A percentile compares a stretch with the other conserved stretches of the same genome.
Conservation (phyloP, 345 rosid species). For the Physaria fendleri region DNA sequence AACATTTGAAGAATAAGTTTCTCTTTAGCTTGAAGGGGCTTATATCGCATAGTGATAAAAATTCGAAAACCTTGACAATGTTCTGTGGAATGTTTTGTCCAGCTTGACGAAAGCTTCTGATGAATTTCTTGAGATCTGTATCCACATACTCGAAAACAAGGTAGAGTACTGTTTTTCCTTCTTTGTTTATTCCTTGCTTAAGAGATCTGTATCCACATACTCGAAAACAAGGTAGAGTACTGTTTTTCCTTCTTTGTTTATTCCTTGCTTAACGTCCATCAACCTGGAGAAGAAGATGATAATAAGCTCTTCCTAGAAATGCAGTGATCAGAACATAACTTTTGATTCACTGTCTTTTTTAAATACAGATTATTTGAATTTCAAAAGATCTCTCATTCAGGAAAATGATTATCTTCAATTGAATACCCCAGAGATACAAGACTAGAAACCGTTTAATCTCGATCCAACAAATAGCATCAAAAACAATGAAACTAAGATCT, state of each 20-base stretch:
- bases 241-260: constrained; percentile 81
- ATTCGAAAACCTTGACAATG: constrained; percentile 51
- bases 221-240: constrained; percentile 88
- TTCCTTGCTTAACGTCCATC: constrained; percentile 91
- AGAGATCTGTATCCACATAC: constrained; percentile 89
- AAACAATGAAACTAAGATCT: neutral
- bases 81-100: constrained; percentile 57
- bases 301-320: neutral
- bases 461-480: neutral
- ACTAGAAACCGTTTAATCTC: neutral
- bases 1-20: neutral
- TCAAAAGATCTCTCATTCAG: neutral
- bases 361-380: no score
- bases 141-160: constrained; percentile 90
- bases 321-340: no score
- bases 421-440: neutral
- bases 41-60: neutral
- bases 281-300: constrained; percentile 36
- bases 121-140: constrained; percentile 86
- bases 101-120: constrained; percentile 62
- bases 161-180: constrained; percentile 88
- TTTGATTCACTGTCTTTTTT: no score
- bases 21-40: neutral
- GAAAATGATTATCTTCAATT: neutral
- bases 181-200: constrained; percentile 83